Conservation (phyloP, 2,329 filamentous ascomycete species). For the Colletotrichum sidae region DNA sequence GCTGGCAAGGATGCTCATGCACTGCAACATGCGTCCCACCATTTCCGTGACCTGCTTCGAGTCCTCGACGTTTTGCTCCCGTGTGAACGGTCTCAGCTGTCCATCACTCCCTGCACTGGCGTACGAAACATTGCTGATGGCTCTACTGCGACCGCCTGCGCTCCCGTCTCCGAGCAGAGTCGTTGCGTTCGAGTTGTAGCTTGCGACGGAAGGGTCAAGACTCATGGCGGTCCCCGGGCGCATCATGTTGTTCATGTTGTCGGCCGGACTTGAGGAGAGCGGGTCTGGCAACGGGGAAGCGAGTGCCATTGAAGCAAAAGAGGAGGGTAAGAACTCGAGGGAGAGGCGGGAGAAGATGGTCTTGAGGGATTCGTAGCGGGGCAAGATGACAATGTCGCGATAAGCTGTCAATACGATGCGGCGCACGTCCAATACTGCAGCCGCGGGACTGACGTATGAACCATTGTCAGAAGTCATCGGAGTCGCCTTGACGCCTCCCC, state of each 20-base stretch:
- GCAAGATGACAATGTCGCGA: slow-evolving; percentile 88
- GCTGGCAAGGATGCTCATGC: slow-evolving; percentile 88
- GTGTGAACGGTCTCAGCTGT: slow-evolving; percentile 64
- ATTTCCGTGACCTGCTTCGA: slow-evolving; percentile 90
- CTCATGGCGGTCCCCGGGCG: slow-evolving; percentile 81
- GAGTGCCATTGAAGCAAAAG: slow-evolving; percentile 62
- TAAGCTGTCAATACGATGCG: slow-evolving; percentile 89
- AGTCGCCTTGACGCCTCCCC: slow-evolving; percentile 74
- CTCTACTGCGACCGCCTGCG: slow-evolving; percentile 75
- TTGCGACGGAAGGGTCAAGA: slow-evolving; percentile 79
- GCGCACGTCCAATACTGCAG: slow-evolving; percentile 81
- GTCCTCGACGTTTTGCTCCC: slow-evolving; percentile 73
- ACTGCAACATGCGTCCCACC: slow-evolving; percentile 95
- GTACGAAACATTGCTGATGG: slow-evolving; percentile 86
- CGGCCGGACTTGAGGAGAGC: slow-evolving; percentile 62
- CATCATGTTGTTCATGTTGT: slow-evolving; percentile 50
- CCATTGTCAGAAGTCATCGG: slow-evolving; percentile 48
- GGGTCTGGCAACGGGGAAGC: slow-evolving; percentile 64
- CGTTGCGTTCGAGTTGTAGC: slow-evolving; percentile 83
- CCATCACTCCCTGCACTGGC: slow-evolving; percentile 63
- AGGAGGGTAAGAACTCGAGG: slow-evolving; percentile 77
- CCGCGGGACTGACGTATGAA: slow-evolving; percentile 59
- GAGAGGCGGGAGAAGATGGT: slow-evolving; percentile 90
- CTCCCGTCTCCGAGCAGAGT: slow-evolving; percentile 80
- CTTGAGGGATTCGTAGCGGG: slow-evolving; percentile 89